Percentiles rank a stretch among this genome's conserved stretches.
Conservation (phyloP, 345 rosid genomes). For the Bruguiera parviflora region DNA sequence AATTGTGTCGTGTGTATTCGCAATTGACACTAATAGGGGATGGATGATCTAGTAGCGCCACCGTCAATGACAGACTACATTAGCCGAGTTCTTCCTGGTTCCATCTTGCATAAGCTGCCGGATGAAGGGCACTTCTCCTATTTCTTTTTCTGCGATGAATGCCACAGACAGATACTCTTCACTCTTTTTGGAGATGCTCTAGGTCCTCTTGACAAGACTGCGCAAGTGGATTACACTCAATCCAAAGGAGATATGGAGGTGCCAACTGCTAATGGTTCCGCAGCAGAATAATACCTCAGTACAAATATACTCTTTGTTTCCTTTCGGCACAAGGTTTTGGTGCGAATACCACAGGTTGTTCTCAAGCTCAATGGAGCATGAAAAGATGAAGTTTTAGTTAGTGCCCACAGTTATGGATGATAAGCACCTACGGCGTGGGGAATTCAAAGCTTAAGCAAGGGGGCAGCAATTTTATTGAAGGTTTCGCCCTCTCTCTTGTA, state of each 20-base stretch:
- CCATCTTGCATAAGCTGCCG: slow-evolving; percentile 57
- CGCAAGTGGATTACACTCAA: slow-evolving; percentile 24
- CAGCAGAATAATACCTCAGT: slow-evolving; percentile 27
- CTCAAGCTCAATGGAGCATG: slow-evolving; percentile 21
- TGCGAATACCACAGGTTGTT: slow-evolving; percentile 48
- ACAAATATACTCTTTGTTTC: slow-evolving; percentile 3
- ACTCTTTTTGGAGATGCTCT: slow-evolving; percentile 63
- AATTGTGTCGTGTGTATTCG: not conserved
- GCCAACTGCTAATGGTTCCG: slow-evolving; percentile 13
- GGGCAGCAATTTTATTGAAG: slow-evolving; percentile 11
- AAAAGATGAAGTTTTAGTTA: slow-evolving; percentile 12
- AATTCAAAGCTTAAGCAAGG: slow-evolving; percentile 8
- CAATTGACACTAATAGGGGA: slow-evolving; percentile 50
- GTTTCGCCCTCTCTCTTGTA: not conserved
- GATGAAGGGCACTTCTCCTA: slow-evolving; percentile 85
- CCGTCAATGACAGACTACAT: slow-evolving; percentile 63
- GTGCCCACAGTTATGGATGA: slow-evolving; percentile 8
- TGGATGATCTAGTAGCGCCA: slow-evolving; percentile 67
- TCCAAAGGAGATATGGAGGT: slow-evolving; percentile 14
- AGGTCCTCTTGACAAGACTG: slow-evolving; percentile 45
- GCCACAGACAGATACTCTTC: slow-evolving; percentile 70
- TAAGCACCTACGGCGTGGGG: slow-evolving; percentile 1
- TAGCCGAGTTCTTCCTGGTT: slow-evolving; percentile 69
- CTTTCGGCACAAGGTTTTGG: not conserved
- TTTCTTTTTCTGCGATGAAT: slow-evolving; percentile 72